Evolutionary conservation across 345 rosid genomes (phyloP).

Genomic region (Theobroma cacao): DNA sequence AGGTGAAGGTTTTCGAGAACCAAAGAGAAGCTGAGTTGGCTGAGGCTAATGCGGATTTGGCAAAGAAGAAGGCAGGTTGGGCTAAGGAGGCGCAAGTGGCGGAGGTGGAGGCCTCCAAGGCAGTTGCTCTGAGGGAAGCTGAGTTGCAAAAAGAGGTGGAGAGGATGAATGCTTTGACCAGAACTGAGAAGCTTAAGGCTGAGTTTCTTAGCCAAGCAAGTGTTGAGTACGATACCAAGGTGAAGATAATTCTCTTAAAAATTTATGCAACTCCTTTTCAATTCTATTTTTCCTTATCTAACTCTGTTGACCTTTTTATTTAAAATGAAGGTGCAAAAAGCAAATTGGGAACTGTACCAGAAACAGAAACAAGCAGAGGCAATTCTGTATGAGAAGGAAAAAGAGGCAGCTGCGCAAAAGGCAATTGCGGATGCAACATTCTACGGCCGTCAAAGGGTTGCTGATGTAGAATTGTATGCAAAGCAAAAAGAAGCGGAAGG

Average conservation of each 20-base stretch:
- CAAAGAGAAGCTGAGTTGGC: constrained; percentile 72
- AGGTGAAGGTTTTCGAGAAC: constrained; percentile 73
- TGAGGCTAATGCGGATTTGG: constrained; percentile 61
- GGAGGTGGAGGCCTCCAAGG: constrained; percentile 72
- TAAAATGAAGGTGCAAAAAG: constrained; percentile 54
- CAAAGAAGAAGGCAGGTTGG: constrained; percentile 80
- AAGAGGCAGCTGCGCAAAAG: constrained; percentile 61
- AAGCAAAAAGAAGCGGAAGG: constrained; percentile 75
- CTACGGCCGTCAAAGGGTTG: constrained; percentile 39
- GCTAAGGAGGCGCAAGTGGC: constrained; percentile 55
- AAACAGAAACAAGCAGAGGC: constrained; percentile 76
- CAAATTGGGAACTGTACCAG: constrained; percentile 63
- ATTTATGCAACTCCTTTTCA: background rate
- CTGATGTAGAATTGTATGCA: constrained; percentile 37
- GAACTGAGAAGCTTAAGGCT: constrained; percentile 76
- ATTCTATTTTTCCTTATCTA: background rate
- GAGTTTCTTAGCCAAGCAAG: constrained; percentile 72
- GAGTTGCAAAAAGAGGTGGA: constrained; percentile 76
- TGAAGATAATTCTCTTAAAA: background rate
- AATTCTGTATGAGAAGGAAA: constrained; percentile 44
- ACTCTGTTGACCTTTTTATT: background rate
- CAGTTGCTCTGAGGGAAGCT: constrained; percentile 66
- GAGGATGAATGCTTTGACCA: constrained; percentile 64
- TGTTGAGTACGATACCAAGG: constrained; percentile 82
- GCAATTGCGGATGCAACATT: constrained; percentile 60